Base-by-base conservation (phyloP, 139 green algal species). In the Chlamydomonas eustigma region DNA sequence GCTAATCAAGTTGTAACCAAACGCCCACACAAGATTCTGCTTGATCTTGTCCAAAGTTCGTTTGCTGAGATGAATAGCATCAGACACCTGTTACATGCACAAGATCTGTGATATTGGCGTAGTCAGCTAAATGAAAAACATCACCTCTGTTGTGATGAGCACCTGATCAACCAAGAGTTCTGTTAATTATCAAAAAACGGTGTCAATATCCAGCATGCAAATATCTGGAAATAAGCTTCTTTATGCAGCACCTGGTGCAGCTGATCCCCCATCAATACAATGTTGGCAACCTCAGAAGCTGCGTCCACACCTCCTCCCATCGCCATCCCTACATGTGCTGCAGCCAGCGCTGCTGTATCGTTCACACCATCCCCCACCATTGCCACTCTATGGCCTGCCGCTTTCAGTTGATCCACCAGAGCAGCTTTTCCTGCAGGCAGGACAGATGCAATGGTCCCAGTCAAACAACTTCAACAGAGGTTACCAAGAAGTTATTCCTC, bases 361-460 rank as follows among this genome's bases (percentile, higher is more conserved):
- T 97, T 97, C 51, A 97, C 85, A 36, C 93, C 93, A 64, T 97
- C 93, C 0, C 93, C 93, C 25, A 97, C 90, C 93, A 97, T 96
- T 24, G 88, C 91, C 44, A 97, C 93, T 31, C 50, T 50, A 67
- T 36, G 51, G 12, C 80, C 91, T n/a, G 70, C 2, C 0, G 71
- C 67, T 74, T 85, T 82, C 64, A 96, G 83, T 51, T 64, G 28
- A 71, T 86, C 74, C 74, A 96, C 85, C 35, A 91, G 58, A 28
- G 69, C 82, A 25, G 87, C 88, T 74, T 96, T 96, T 65, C 83
- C 87, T 38, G 81, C 81, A 2, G n/a, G n/a, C n/a, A n/a, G n/a
- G n/a, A n/a, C n/a, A n/a, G n/a, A n/a, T n/a, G n/a, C n/a, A n/a
- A n/a, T n/a, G n/a, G n/a, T n/a, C n/a, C n/a, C n/a, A n/a, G n/a